These are phyloP conservation scores for Giardia muris DNA, from an alignment of 208 protist species.

Conservation along the genomic window DNA sequence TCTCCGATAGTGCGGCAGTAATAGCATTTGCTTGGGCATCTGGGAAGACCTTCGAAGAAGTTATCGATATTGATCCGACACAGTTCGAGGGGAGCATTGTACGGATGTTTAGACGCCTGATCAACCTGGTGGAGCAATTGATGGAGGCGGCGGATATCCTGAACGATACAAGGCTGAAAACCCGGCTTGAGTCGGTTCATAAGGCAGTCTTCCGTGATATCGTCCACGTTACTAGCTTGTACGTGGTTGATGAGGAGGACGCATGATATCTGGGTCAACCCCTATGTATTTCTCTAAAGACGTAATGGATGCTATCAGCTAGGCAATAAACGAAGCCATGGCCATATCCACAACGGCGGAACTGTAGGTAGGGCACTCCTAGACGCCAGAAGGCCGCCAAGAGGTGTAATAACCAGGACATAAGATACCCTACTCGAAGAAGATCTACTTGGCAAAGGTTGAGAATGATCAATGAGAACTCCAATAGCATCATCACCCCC, in stretches of 20 bases:
- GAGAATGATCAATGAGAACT: neutral
- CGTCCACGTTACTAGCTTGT: neutral
- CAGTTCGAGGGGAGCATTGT: constrained; percentile 26
- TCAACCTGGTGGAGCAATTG: neutral
- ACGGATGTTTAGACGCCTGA: constrained; percentile 1
- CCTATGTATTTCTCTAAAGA: neutral
- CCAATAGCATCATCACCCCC: neutral
- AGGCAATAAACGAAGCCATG: neutral
- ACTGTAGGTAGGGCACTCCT: neutral
- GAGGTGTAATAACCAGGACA: neutral
- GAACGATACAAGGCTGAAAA: neutral
- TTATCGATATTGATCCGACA: neutral
- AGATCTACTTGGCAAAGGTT: neutral
- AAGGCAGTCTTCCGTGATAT: neutral
- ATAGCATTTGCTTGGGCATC: constrained; percentile 1
- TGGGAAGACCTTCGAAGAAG: neutral
- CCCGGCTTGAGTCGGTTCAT: neutral
- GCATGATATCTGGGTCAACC: neutral
- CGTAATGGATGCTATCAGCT: neutral
- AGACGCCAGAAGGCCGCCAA: neutral
- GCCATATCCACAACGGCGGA: neutral
- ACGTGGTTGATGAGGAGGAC: constrained; percentile 5
- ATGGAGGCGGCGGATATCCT: neutral
- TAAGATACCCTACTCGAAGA: neutral
- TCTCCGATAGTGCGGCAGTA: neutral